Base-by-base conservation (phyloP, 2,329 filamentous ascomycete species). In the Hymenoscyphus scutula region DNA sequence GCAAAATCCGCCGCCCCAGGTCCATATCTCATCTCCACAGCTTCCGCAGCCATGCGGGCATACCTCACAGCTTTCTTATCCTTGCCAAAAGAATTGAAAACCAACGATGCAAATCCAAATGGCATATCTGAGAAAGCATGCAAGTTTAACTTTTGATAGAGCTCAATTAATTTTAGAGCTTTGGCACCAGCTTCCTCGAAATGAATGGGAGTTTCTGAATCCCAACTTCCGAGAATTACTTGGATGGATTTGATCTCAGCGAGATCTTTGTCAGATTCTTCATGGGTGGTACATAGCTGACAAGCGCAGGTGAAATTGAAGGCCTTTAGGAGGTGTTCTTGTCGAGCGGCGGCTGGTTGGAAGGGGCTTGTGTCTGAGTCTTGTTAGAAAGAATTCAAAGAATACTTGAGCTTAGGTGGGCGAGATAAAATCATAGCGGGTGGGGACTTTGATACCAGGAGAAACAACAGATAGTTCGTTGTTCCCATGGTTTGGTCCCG, bases 281-380 rank as follows among this genome's bases (percentile, higher is more conserved):
- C 67, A 8, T 65, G 41, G 1, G 69, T 64, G 1, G 64, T 67
- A 62, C 78, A 80, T 34, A 76, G 74, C 1, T 67, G 37, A 64
- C 78, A 80, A 1, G 68, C 66, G 63, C 78, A 80, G 1, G 68
- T 74, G 61, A 80, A 80, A n/a, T 76, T 74, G 62, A 78, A 77
- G 6, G 73, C 74, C 8, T 72, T 62, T 19, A 63, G 60, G 5
- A 77, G 69, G 55, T 74, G 69, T 0, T 67, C 64, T 62, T 75
- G 74, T 23, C 78, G 72, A 1, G 63, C 62, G 1, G 64, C 58
- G 2, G 70, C 71, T 4, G 61, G 64, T n/a, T 75, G 72, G 4
- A 78, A 67, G 0, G 76, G 74, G 13, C 74, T 74, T 15, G 76
- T 74, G 51, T 79, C 62, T 64, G 30, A 17, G 2, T 54, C 2